A percentile compares a stretch with the other conserved stretches of the same genome.
Evolutionary conservation across 768 basidiomycete species (phyloP).

Genomic region (Auriscalpium microsporum): DNA sequence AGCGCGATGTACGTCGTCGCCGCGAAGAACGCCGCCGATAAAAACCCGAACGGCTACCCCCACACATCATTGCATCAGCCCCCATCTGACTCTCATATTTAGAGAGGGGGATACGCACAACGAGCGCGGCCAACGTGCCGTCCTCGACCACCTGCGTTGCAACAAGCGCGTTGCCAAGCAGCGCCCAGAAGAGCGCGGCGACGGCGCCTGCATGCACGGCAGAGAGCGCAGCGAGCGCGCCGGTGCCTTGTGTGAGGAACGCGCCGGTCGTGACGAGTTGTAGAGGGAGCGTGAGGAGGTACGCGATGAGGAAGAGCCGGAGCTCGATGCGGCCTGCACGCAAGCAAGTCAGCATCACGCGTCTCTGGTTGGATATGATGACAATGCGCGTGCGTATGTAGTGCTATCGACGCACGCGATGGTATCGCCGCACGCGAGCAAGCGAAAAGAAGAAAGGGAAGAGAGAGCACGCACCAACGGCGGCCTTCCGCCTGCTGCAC

Average conservation of each 20-base stretch:
- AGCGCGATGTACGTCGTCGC: constrained; percentile 78
- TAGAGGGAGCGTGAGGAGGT: constrained; percentile 65
- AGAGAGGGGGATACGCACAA: constrained; percentile 36
- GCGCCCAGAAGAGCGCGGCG: constrained; percentile 69
- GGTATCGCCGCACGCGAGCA: neutral
- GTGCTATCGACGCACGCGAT: neutral
- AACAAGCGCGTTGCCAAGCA: constrained; percentile 69
- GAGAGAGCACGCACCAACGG: constrained; percentile 51
- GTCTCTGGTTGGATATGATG: too few species aligned
- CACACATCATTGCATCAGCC: neutral
- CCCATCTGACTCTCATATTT: neutral
- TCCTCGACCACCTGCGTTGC: constrained; percentile 92
- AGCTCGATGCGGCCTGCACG: constrained; percentile 60
- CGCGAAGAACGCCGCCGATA: constrained; percentile 53
- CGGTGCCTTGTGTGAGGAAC: constrained; percentile 69
- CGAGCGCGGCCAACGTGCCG: constrained; percentile 63
- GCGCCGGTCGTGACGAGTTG: constrained; percentile 79
- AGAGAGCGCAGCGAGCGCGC: constrained; percentile 57
- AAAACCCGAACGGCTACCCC: constrained; percentile 51
- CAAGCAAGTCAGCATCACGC: neutral
- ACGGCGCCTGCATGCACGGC: constrained; percentile 77
- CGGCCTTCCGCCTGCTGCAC: constrained; percentile 67
- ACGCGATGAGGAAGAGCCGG: constrained; percentile 53
- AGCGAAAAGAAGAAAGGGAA: neutral
- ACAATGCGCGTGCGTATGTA: neutral